Evolutionary conservation across 2,329 filamentous ascomycete species (phyloP).

Genomic region (Aspergillus tanneri): DNA sequence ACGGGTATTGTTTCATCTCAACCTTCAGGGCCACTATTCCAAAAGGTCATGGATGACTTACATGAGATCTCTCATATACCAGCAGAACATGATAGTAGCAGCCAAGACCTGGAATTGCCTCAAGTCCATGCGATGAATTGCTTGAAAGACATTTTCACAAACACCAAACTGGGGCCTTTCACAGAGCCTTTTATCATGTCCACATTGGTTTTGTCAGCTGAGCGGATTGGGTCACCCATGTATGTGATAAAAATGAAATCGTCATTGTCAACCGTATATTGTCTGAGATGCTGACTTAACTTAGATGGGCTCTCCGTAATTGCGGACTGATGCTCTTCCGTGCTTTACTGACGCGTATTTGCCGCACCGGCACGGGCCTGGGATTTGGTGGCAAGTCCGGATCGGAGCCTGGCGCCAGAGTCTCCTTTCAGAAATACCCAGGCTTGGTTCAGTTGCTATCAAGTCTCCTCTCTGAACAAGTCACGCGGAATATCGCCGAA

Average conservation of each 20-base stretch:
- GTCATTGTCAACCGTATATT: too few relatives aligned
- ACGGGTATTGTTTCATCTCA: constrained; percentile 69
- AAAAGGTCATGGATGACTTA: constrained; percentile 43
- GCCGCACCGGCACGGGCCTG: constrained; percentile 46
- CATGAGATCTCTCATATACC: constrained; percentile 39
- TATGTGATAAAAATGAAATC: constrained; percentile 43
- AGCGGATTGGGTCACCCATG: constrained; percentile 75
- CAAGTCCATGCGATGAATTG: constrained; percentile 96
- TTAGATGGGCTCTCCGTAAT: constrained; percentile 88
- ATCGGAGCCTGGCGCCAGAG: constrained; percentile 41
- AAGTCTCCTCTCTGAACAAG: constrained; percentile 31
- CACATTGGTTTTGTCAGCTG: constrained; percentile 75
- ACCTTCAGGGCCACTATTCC: constrained; percentile 52
- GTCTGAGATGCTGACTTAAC: constrained; percentile 15
- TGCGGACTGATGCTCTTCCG: constrained; percentile 87
- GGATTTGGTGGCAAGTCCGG: constrained; percentile 48
- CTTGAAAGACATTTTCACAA: constrained; percentile 86
- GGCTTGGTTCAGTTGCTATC: constrained; percentile 40
- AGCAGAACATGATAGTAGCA: constrained; percentile 27
- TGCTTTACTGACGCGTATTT: constrained; percentile 71
- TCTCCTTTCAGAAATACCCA: constrained; percentile 43
- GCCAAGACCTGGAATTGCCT: constrained; percentile 61
- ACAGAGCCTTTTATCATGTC: constrained; percentile 73
- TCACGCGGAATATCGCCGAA: constrained; percentile 16
- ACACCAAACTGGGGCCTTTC: constrained; percentile 68